Percentiles rank a stretch among this genome's conserved stretches.
phyloP scores from a whole-genome alignment of 768 basidiomycete genomes.

The Wakefieldia striispora region DNA sequence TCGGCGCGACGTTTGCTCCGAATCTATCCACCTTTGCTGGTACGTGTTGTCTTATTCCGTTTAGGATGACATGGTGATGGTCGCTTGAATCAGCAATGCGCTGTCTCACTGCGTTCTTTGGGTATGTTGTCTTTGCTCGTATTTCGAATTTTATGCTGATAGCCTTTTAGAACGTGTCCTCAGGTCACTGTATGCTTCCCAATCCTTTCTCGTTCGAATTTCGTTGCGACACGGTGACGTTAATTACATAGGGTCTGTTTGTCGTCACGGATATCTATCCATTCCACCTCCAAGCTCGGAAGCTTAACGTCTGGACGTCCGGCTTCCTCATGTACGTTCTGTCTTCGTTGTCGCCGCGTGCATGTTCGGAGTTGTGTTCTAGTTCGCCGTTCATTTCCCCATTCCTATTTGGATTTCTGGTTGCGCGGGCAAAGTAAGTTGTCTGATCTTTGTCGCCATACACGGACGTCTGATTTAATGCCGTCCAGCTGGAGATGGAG shows the following conservation, averaged over 20 bases:
- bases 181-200: slow-evolving; percentile 42
- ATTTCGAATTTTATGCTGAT: not conserved
- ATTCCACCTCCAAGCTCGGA: slow-evolving; percentile 52
- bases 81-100: slow-evolving; percentile 25
- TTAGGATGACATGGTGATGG: not conserved
- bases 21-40: slow-evolving; percentile 47
- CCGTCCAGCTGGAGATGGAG: slow-evolving; percentile 45
- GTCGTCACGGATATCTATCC: slow-evolving; percentile 51
- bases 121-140: slow-evolving; percentile 14
- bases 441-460: too few relatives aligned
- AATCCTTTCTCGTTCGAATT: not conserved
- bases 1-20: slow-evolving; percentile 52
- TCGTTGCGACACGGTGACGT: not conserved
- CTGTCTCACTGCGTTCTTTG: slow-evolving; percentile 33
- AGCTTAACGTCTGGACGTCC: slow-evolving; percentile 52
- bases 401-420: slow-evolving; percentile 30
- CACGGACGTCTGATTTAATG: not conserved
- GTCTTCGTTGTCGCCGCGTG: slow-evolving; percentile 32
- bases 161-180: slow-evolving; percentile 40
- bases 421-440: slow-evolving; percentile 25
- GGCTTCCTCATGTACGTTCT: slow-evolving; percentile 53
- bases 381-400: slow-evolving; percentile 30
- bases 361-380: slow-evolving; percentile 25
- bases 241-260: slow-evolving; percentile 37
- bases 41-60: slow-evolving; percentile 3